Base-by-base conservation (phyloP, 2,329 filamentous ascomycete species). In the Aureobasidium sp. region DNA sequence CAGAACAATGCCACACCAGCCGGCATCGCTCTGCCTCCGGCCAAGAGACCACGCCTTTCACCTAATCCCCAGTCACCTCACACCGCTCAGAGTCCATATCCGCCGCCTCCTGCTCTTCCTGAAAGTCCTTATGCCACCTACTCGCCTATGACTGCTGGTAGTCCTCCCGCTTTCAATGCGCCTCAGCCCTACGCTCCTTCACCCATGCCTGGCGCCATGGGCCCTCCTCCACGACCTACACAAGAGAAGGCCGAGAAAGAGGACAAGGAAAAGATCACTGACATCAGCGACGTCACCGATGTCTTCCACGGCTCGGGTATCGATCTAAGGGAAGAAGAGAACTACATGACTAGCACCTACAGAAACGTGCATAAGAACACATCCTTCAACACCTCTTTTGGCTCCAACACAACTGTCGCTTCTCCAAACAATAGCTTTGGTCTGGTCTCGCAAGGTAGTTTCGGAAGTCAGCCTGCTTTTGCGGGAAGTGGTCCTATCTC, bases 301-400 rank as follows among this genome's bases (percentile, higher is more conserved):
- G 89, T 91, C 55, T 76, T 96, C 60, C 87, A 87, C 21, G 90
- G 89, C 21, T 93, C 91, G 16, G 91, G 91, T 54, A 91, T 97
- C 65, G 90, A 96, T 76, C 76, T 96, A 50, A 86, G 88, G 62
- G 91, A 91, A 66, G 92, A 96, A 73, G 90, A 95, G 70, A 89
- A 91, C 67, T 89, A 85, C 66, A 80, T 94, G 73, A 86, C 90
- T 48, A 85, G 85, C 63, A 79, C 85, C 61, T 87, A 85, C 70
- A 51, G 64, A 25, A 62, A 63, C n/a, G 48, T 59, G 36, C 66
- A 66, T 50, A 65, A 63, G 30, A 49, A 50, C 9, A 25, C 51
- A 1, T 64, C 64, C 11, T 65, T 75, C 67, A 64, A 45, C 30
- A 44, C 63, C 16, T 67, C 68, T 1, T 68, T 68, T 48, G 72